phyloP scores from a whole-genome alignment of 768 basidiomycete species.

The Leccinum ochraceum region DNA sequence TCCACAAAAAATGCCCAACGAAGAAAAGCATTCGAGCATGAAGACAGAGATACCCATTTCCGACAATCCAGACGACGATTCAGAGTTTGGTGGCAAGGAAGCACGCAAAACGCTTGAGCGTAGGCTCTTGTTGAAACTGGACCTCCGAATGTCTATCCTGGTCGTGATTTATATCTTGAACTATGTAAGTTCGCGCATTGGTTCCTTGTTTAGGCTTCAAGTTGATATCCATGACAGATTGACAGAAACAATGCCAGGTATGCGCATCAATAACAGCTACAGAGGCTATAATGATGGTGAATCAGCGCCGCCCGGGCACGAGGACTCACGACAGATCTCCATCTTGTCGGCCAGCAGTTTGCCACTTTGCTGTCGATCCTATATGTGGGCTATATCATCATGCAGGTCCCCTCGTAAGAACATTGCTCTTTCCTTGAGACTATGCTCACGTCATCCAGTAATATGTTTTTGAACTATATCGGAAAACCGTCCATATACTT shows the following conservation, averaged over 20 bases:
- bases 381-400: constrained; percentile 55
- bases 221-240: constrained; percentile 40
- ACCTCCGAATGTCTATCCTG: constrained; percentile 55
- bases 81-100: constrained; percentile 52
- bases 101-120: constrained; percentile 49
- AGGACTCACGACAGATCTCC: constrained; percentile 66
- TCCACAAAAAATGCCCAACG: not conserved
- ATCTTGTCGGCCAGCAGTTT: constrained; percentile 61
- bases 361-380: constrained; percentile 68
- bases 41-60: constrained; percentile 1
- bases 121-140: constrained; percentile 55
- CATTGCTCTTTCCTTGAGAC: not conserved
- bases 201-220: not conserved
- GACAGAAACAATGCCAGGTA: constrained; percentile 73
- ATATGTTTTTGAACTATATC: constrained; percentile 68
- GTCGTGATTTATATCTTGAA: constrained; percentile 42
- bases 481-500: constrained; percentile 69
- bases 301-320: constrained; percentile 65
- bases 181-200: constrained; percentile 26
- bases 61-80: constrained; percentile 35
- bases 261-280: constrained; percentile 12
- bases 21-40: constrained; percentile 2
- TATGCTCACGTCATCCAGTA: constrained; percentile 41
- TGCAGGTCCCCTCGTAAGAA: constrained; percentile 43
- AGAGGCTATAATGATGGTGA: not conserved